phyloP scores from a whole-genome alignment of 2,329 filamentous ascomycete species.

The Alternaria alternata region DNA sequence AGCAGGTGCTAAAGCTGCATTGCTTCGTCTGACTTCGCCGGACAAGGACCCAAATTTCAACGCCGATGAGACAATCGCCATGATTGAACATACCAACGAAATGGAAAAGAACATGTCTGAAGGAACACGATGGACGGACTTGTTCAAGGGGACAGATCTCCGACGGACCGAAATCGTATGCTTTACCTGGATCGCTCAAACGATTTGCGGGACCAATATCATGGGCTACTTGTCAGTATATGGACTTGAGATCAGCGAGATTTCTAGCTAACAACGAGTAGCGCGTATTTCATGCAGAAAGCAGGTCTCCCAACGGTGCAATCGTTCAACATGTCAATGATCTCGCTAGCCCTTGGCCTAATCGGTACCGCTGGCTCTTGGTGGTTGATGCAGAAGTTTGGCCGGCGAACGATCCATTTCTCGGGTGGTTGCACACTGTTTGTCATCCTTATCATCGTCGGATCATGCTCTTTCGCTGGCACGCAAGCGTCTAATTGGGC shows the following conservation, averaged over 20 bases:
- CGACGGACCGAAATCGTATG: conserved; percentile 77
- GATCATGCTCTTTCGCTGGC: conserved; percentile 72
- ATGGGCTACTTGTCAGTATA: conserved; percentile 51
- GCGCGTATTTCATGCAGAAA: conserved; percentile 57
- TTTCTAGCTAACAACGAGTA: conserved; percentile 16
- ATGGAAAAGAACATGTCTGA: conserved; percentile 73
- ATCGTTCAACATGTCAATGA: conserved; percentile 59
- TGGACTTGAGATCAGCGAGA: not conserved
- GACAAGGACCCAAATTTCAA: conserved; percentile 65
- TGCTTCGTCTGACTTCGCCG: conserved; percentile 70
- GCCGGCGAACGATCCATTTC: conserved; percentile 77
- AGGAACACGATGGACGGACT: conserved; percentile 78
- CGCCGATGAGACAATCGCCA: conserved; percentile 69
- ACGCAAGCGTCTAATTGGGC: conserved; percentile 57
- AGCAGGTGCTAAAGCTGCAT: conserved; percentile 69
- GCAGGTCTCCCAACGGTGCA: conserved; percentile 53
- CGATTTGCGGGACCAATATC: conserved; percentile 54
- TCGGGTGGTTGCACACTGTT: conserved; percentile 67
- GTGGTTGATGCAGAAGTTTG: conserved; percentile 80
- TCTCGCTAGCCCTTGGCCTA: conserved; percentile 70
- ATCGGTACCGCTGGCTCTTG: conserved; percentile 80
- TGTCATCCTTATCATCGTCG: conserved; percentile 77
- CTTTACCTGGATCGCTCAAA: conserved; percentile 56
- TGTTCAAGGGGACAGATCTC: conserved; percentile 78
- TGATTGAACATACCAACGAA: conserved; percentile 89